A percentile compares a stretch with the other conserved stretches of the same genome.
These are phyloP conservation scores for Zygoascus tannicola DNA, from an alignment of 805 yeast species.

Conservation along the genomic window DNA sequence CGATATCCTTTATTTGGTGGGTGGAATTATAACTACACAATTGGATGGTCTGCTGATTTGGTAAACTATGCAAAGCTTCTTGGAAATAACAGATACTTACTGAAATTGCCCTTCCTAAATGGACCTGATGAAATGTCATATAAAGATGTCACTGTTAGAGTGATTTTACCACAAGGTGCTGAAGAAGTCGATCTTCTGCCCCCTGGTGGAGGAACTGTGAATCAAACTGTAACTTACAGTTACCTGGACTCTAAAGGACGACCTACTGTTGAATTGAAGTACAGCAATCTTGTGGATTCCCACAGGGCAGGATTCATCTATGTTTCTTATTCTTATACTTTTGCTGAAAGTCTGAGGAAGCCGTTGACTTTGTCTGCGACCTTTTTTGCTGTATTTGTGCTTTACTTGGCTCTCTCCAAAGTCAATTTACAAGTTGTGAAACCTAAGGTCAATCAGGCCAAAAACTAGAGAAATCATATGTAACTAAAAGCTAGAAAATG, in stretches of 20 bases:
- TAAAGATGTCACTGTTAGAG: constrained; percentile 46
- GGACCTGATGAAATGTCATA: constrained; percentile 67
- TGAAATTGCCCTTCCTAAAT: constrained; percentile 61
- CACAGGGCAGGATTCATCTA: constrained; percentile 46
- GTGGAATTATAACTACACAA: constrained; percentile 90
- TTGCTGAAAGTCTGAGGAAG: constrained; percentile 46
- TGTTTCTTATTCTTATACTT: constrained; percentile 55
- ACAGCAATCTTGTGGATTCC: constrained; percentile 59
- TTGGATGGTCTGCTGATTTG: constrained; percentile 79
- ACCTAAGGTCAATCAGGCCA: constrained; percentile 2
- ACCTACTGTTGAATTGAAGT: constrained; percentile 55
- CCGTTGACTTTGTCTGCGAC: constrained; percentile 58
- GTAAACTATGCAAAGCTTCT: constrained; percentile 41
- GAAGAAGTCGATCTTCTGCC: constrained; percentile 48
- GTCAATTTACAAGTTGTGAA: constrained; percentile 34
- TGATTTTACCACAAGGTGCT: constrained; percentile 88
- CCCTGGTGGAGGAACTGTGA: constrained; percentile 25
- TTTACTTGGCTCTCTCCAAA: constrained; percentile 39
- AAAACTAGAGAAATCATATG: not conserved
- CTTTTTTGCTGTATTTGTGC: constrained; percentile 52
- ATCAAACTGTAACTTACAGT: constrained; percentile 26
- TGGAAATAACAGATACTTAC: constrained; percentile 42
- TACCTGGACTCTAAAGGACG: constrained; percentile 72
- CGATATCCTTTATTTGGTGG: constrained; percentile 94
- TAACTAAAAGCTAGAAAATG: no score